These are phyloP conservation scores for Chondrus crispus DNA, from an alignment of 23 red algal genomes.

Conservation along the genomic window DNA sequence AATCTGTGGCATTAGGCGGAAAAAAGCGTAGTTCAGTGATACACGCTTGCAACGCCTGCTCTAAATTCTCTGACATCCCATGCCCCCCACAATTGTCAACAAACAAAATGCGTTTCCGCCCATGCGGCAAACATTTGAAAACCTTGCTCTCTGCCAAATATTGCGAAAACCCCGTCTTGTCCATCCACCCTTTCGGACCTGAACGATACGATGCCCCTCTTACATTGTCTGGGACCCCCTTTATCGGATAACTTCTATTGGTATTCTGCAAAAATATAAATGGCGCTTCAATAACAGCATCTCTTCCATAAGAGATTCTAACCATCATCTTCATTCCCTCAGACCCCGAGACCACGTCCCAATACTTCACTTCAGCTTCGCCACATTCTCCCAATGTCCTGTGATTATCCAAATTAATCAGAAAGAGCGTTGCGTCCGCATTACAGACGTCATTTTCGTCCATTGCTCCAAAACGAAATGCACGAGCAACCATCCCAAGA, in stretches of 20 bases:
- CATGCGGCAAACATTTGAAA: neutral
- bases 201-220: neutral
- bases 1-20: too few relatives aligned
- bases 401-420: neutral
- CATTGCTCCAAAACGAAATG: neutral
- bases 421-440: neutral
- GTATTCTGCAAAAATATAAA: slow-evolving; percentile 5
- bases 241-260: neutral
- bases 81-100: neutral
- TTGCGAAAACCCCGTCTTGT: too few relatives aligned
- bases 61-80: too few relatives aligned
- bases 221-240: slow-evolving; percentile 1
- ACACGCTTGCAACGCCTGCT: too few relatives aligned
- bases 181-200: slow-evolving; percentile 2
- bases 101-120: neutral
- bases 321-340: slow-evolving; percentile 16
- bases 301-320: neutral
- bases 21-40: too few relatives aligned
- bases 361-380: neutral
- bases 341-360: neutral
- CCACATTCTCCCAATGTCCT: neutral
- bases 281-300: neutral
- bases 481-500: neutral
- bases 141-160: neutral
- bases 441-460: neutral